Conservation (phyloP, 768 basidiomycete species). For the Lyophyllum shimeji region DNA sequence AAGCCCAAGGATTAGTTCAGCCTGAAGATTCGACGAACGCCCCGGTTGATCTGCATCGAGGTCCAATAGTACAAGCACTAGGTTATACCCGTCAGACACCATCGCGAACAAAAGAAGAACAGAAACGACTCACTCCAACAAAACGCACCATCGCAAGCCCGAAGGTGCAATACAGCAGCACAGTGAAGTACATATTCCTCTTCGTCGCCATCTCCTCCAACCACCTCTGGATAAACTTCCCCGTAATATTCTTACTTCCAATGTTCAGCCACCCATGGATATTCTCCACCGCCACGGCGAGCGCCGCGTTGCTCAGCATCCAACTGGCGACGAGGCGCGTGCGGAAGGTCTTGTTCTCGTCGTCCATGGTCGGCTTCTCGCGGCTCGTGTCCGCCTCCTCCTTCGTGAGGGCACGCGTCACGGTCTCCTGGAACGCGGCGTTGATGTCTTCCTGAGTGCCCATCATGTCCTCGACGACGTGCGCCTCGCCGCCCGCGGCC, state of each 20-base stretch:
- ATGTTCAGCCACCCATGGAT: constrained; percentile 42
- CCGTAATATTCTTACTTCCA: constrained; percentile 32
- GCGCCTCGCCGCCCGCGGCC: constrained; percentile 59
- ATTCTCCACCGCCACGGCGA: constrained; percentile 62
- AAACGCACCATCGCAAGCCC: constrained; percentile 57
- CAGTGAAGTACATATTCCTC: constrained; percentile 58
- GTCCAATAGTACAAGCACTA: constrained; percentile 25
- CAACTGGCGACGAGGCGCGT: constrained; percentile 75
- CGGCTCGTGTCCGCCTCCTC: constrained; percentile 41
- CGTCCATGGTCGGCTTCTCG: constrained; percentile 75
- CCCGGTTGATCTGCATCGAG: constrained; percentile 19
- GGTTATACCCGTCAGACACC: background rate
- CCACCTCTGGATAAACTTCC: constrained; percentile 26
- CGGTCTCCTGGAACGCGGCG: constrained; percentile 78
- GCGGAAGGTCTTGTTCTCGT: constrained; percentile 82
- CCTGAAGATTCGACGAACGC: constrained; percentile 19
- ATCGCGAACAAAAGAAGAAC: background rate
- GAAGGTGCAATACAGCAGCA: constrained; percentile 65
- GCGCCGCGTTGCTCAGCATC: constrained; percentile 62
- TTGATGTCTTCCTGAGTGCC: constrained; percentile 79
- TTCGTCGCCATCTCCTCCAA: constrained; percentile 32
- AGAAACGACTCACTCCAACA: constrained; percentile 45
- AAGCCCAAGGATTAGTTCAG: constrained; percentile 13
- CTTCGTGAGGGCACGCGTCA: constrained; percentile 72
- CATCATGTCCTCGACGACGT: constrained; percentile 74